Evolutionary conservation across 148 eudicot genomes (phyloP).

Genomic region (Suaeda aralocaspica): DNA sequence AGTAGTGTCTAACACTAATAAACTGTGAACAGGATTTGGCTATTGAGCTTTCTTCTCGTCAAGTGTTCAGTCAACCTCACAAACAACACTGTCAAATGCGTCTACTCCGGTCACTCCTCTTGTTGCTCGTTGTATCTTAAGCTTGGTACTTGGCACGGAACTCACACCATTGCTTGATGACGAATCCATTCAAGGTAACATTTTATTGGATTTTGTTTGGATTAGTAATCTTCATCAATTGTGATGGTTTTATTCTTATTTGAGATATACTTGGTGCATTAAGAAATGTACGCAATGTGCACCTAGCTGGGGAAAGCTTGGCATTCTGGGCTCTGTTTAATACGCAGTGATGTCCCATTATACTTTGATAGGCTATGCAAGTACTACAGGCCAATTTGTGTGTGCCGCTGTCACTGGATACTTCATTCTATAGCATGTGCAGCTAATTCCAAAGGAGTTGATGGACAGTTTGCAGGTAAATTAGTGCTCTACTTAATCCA

Average conservation of each 20-base stretch:
- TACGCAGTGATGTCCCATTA: slow-evolving; percentile 98
- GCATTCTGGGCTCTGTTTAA: slow-evolving; percentile 99
- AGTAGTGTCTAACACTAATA: not conserved
- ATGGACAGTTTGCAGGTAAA: slow-evolving; percentile 95
- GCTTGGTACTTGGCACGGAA: slow-evolving; percentile 91
- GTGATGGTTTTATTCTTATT: slow-evolving; percentile 11
- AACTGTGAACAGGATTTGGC: slow-evolving; percentile 55
- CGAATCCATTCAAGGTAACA: slow-evolving; percentile 58
- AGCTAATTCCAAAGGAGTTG: slow-evolving; percentile 92
- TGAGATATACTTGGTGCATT: slow-evolving; percentile 72
- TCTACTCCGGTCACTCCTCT: slow-evolving; percentile 52
- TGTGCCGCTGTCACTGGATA: slow-evolving; percentile 95
- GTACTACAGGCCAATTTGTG: slow-evolving; percentile 63
- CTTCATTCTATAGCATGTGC: slow-evolving; percentile 98
- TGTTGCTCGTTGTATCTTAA: slow-evolving; percentile 75
- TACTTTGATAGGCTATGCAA: slow-evolving; percentile 59
- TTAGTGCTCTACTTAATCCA: slow-evolving; percentile 12
- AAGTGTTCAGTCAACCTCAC: slow-evolving; percentile 35
- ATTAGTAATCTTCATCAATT: not conserved
- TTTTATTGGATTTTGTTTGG: not conserved
- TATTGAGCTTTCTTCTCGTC: slow-evolving; percentile 55
- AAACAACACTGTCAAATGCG: slow-evolving; percentile 32
- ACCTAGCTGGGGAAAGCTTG: slow-evolving; percentile 85
- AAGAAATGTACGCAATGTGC: slow-evolving; percentile 68
- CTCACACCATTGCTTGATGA: slow-evolving; percentile 74